phyloP scores from a whole-genome alignment of 2,329 filamentous ascomycete genomes.

The Colletotrichum camelliae region DNA sequence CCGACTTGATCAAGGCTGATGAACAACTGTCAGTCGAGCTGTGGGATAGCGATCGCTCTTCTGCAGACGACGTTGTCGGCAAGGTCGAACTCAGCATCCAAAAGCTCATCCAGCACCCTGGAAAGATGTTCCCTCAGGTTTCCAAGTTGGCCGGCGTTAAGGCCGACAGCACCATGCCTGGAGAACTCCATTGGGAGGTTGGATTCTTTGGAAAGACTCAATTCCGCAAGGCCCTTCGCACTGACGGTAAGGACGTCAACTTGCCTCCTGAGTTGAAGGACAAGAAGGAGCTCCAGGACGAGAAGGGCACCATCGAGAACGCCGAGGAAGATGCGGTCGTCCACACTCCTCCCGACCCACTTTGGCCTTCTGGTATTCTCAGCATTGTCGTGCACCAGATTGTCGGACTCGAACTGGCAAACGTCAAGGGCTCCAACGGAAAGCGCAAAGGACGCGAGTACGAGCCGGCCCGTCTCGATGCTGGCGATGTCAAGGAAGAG shows the following conservation, averaged over 20 bases:
- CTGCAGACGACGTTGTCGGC: constrained; percentile 92
- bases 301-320: constrained; percentile 79
- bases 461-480: constrained; percentile 81
- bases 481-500: constrained; percentile 87
- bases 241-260: constrained; percentile 82
- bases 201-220: constrained; percentile 93
- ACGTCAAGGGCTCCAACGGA: constrained; percentile 84
- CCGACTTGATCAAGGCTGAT: constrained; percentile 89
- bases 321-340: constrained; percentile 83
- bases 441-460: constrained; percentile 86
- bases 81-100: constrained; percentile 94
- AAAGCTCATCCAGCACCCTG: constrained; percentile 92
- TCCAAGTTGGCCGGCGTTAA: constrained; percentile 85
- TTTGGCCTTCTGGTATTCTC: constrained; percentile 92
- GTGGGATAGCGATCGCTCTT: constrained; percentile 94
- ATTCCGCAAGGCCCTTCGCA: constrained; percentile 82
- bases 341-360: constrained; percentile 91
- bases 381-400: constrained; percentile 92
- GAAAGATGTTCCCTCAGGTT: constrained; percentile 88
- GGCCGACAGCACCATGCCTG: constrained; percentile 86
- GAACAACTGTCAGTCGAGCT: constrained; percentile 93
- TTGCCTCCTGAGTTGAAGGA: constrained; percentile 77
- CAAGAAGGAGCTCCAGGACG: constrained; percentile 80
- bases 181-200: constrained; percentile 94
- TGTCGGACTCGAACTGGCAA: constrained; percentile 90